Evolutionary conservation across 2,329 filamentous ascomycete genomes (phyloP), one percentile per base, ranked within the genome.

Genomic region (Dothideomycetidae sp.): DNA sequence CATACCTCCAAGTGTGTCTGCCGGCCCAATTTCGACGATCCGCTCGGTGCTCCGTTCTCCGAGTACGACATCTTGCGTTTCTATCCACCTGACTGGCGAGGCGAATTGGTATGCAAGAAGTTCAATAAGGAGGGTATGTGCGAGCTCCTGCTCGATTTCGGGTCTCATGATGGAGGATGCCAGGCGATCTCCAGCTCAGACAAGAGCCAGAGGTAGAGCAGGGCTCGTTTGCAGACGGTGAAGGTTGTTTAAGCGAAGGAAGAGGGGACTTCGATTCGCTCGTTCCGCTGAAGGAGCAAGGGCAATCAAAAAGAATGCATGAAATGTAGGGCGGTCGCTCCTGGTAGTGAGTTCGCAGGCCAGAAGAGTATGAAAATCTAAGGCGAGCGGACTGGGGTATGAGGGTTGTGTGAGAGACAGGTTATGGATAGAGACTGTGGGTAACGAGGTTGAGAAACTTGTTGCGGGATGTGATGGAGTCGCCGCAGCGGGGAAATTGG

Each of bases 31-130:
- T 63, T 98, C 90, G 53, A 98, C 90, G 56, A 98, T 92, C 56
- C 90, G 78, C 71, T 98, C 90, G 35, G 90, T 92, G 36, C 78
- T 81, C 67, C 93, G 90, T 63, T 96, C 85, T 47, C 81, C 88
- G 51, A 98, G 81, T 55, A 98, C 90, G 52, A 98, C 90, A 88
- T 98, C 90, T 66, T 98, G 90, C 39, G 90, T 98, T 67, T 98
- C 90, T 63, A 98, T 98, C 90, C 90, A 98, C 77, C 90, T 79
- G 52, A 98, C 90, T 35, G 90, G 90, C 38, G 88, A 96, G 53
- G 90, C 90, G 62, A 98, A 98, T 61, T 98, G 90, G 65, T 96
- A 98, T 68, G 90, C 90, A 51, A 98, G 77, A 47, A 98, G 82
- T 77, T 98, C 90, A 49, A 98, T 83, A 58, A 98, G 81, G 64